Conservation (phyloP, 352 stramenopile species). For the Globisporangium spinosum region DNA sequence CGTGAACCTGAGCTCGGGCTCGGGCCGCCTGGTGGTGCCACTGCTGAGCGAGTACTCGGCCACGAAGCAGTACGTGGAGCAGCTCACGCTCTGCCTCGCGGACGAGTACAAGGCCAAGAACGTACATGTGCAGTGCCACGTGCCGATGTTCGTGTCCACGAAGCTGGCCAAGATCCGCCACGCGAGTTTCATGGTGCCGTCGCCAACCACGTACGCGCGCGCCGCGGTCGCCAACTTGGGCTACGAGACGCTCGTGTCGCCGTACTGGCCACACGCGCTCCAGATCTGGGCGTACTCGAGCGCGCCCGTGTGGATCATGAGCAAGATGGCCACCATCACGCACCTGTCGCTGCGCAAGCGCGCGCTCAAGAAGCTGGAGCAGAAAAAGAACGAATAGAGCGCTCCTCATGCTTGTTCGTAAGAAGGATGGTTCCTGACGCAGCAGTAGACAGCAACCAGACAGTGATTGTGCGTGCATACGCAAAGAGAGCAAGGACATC, state of each 20-base stretch:
- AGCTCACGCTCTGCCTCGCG: constrained; percentile 95
- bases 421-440: background rate
- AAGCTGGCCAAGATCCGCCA: constrained; percentile 99
- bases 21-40: constrained; percentile 93
- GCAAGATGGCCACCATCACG: constrained; percentile 72
- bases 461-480: background rate
- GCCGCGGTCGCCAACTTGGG: constrained; percentile 92
- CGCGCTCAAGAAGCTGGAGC: constrained; percentile 83
- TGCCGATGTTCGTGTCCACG: constrained; percentile 98
- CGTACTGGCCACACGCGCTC: constrained; percentile 95
- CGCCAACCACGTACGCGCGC: constrained; percentile 88
- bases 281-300: constrained; percentile 93
- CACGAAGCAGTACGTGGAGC: constrained; percentile 97
- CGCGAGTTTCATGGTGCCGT: constrained; percentile 91
- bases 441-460: background rate
- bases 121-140: constrained; percentile 95
- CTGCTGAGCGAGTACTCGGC: constrained; percentile 96
- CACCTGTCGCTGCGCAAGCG: constrained; percentile 82
- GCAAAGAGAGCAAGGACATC: background rate
- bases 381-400: constrained; percentile 81
- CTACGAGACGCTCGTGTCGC: constrained; percentile 89
- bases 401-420: background rate
- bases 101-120: constrained; percentile 94
- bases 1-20: constrained; percentile 97
- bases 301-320: constrained; percentile 83